Base-by-base conservation (phyloP, 1,284 basidiomycete genomes). In the Exsudoporus floridanus region DNA sequence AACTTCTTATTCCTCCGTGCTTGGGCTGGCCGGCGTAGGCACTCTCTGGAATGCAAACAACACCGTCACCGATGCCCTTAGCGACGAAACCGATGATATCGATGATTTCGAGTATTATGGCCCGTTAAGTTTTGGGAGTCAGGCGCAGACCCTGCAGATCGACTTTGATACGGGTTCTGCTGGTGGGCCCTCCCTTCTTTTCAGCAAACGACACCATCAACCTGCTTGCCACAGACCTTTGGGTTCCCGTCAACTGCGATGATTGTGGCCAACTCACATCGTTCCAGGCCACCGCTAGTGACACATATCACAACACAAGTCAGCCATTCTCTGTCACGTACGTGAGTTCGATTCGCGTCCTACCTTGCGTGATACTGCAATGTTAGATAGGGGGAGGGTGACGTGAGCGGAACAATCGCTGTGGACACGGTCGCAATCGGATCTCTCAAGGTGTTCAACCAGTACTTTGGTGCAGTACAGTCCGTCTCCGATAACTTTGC, bases 81-180 rank as follows among this genome's bases (percentile, higher is more conserved):
- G 38, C 5, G 64, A 70, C 23, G 50, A 65, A 37, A 65, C 64
- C 0, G 49, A 55, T 25, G 49, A 46, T 12, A 25, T 39, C 33
- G 18, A 76, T 36, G 80, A 84, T 56, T 51, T 80, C 45, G 64
- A 82, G 34, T 85, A 84, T 62, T 82, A 78, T 47, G 83, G 80
- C 2, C 55, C 66, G 1, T 50, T 80, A 34, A 12, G 54, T 12
- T 70, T 85, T 46, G 83, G 82, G 14, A 78, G 79, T 16, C 75
- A 76, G 3, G 52, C 65, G 4, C 79, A 82, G 59, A 40, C 49
- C 25, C 57, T 83, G 18, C 68, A 72, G 2, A 72, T 83, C 23
- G 78, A 82, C 60, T 66, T 83, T 55, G 82, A 85, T 60, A 84
- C 82, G 3, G 83, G 83, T 43, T 83, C 81, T 5, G 74, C 82